Evolutionary conservation across 2,329 filamentous ascomycete species (phyloP), one percentile per base, ranked within the genome.

Genomic region (Bertia moriformis): DNA sequence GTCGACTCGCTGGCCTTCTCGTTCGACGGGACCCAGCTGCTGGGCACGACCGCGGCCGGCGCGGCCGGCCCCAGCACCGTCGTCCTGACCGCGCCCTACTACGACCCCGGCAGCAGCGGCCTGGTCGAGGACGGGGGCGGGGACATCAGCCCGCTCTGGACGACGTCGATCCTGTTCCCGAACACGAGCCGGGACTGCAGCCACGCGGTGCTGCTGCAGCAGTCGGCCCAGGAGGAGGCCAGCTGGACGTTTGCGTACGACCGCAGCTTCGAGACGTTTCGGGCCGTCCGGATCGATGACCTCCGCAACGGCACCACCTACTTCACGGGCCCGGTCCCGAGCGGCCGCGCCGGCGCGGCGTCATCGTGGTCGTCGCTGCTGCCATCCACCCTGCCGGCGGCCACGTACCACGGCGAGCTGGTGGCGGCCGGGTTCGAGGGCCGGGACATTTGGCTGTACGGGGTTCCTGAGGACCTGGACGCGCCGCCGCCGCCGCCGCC

Each of bases 91-190:
- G 83, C 83, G 0, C 83, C 84, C 1, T 87, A 87, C 50, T 86
- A 84, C 53, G 78, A 83, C 32, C 82, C 77, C 0, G 78, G 78
- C 24, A 73, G 72, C 46, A 67, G 75, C 38, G 65, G 80, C 44
- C 69, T 65, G 12, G 76, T 80, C 42, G 74, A 83, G 42, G 71
- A 77, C 44, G n/a, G 22, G 7, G n/a, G 22, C 22, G n/a, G n/a
- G n/a, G n/a, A n/a, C n/a, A 69, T 86, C 44, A 82, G 78, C 52
- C 73, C 78, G 18, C 69, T 89, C 51, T 91, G 84, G 84, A 89
- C 84, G 4, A 86, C 83, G 1, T 87, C 86, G 22, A 88, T 91
- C 36, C 61, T 91, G 3, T 89, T 89, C 41, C 83, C 84, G 3
- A 84, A 87, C 47, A 79, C 76, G n/a, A 85, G 78, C 46, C 72